Evolutionary conservation across 495 filamentous ascomycete species (phyloP).

Genomic region (Pseudevernia furfuracea): DNA sequence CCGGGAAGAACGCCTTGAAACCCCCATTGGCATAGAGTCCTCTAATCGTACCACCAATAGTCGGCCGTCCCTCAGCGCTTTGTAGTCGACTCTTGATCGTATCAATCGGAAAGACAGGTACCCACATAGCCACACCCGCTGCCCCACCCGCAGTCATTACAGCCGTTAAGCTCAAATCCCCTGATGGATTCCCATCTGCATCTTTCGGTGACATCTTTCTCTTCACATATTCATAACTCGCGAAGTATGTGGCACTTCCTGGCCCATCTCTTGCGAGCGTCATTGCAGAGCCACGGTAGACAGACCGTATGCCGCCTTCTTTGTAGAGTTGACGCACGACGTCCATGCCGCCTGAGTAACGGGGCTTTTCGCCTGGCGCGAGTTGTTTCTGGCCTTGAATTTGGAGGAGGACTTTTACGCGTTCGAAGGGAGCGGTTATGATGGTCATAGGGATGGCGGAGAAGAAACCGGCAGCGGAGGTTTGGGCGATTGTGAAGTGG

Average conservation of each 20-base stretch:
- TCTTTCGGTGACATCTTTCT: slow-evolving; percentile 77
- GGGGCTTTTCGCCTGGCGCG: slow-evolving; percentile 81
- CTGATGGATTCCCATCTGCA: slow-evolving; percentile 56
- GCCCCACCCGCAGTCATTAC: slow-evolving; percentile 82
- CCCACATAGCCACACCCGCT: slow-evolving; percentile 97
- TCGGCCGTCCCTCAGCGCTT: slow-evolving; percentile 80
- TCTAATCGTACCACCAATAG: slow-evolving; percentile 69
- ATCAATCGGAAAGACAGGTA: slow-evolving; percentile 95
- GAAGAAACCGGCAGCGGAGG: slow-evolving; percentile 93
- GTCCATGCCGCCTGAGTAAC: slow-evolving; percentile 80
- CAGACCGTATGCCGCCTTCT: slow-evolving; percentile 80
- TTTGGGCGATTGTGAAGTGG: slow-evolving; percentile 72
- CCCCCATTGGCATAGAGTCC: slow-evolving; percentile 74
- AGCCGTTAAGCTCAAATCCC: slow-evolving; percentile 63
- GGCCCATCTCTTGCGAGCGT: slow-evolving; percentile 92
- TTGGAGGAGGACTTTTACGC: slow-evolving; percentile 95
- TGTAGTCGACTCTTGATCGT: slow-evolving; percentile 93
- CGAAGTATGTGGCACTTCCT: slow-evolving; percentile 91
- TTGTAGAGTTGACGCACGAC: slow-evolving; percentile 93
- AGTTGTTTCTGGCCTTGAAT: slow-evolving; percentile 89
- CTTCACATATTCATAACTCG: slow-evolving; percentile 94
- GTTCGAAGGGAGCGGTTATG: slow-evolving; percentile 97
- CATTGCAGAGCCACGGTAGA: slow-evolving; percentile 84
- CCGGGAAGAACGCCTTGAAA: slow-evolving; percentile 92
- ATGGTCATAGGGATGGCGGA: slow-evolving; percentile 94